Evolutionary conservation across 2,329 filamentous ascomycete species (phyloP).

Genomic region (Raffaelea deltoideospora): DNA sequence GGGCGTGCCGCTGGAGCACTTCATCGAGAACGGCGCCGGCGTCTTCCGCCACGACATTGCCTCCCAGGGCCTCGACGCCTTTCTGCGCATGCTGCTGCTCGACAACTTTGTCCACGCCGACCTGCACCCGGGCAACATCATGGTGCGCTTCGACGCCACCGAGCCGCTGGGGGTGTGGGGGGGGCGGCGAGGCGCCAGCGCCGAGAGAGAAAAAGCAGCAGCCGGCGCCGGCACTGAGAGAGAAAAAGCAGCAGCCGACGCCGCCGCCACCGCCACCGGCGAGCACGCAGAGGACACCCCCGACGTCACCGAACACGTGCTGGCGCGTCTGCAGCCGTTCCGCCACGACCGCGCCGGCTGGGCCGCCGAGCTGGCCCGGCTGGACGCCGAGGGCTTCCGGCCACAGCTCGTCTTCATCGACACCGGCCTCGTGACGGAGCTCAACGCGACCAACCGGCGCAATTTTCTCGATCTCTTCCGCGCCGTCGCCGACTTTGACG

Average conservation of each 20-base stretch:
- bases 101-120: slow-evolving; percentile 98
- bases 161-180: slow-evolving; percentile 47
- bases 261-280: background rate
- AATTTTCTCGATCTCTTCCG: slow-evolving; percentile 97
- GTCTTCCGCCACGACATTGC: slow-evolving; percentile 90
- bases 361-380: slow-evolving; percentile 55
- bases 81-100: slow-evolving; percentile 87
- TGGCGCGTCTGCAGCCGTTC: slow-evolving; percentile 63
- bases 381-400: slow-evolving; percentile 77
- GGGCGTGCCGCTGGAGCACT: slow-evolving; percentile 79
- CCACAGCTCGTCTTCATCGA: slow-evolving; percentile 97
- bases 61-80: slow-evolving; percentile 86
- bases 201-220: too few species aligned
- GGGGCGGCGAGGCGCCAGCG: background rate
- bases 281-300: slow-evolving; percentile 13
- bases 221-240: too few species aligned
- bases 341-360: slow-evolving; percentile 52
- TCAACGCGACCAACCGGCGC: slow-evolving; percentile 68
- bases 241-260: too few species aligned
- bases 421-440: slow-evolving; percentile 84
- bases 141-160: slow-evolving; percentile 94
- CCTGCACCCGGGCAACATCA: slow-evolving; percentile 93
- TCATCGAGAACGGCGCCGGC: slow-evolving; percentile 81
- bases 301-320: slow-evolving; percentile 78
- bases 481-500: slow-evolving; percentile 89